Evolutionary conservation across 2,329 filamentous ascomycete genomes (phyloP).

Genomic region (Hypoxylon sp.): DNA sequence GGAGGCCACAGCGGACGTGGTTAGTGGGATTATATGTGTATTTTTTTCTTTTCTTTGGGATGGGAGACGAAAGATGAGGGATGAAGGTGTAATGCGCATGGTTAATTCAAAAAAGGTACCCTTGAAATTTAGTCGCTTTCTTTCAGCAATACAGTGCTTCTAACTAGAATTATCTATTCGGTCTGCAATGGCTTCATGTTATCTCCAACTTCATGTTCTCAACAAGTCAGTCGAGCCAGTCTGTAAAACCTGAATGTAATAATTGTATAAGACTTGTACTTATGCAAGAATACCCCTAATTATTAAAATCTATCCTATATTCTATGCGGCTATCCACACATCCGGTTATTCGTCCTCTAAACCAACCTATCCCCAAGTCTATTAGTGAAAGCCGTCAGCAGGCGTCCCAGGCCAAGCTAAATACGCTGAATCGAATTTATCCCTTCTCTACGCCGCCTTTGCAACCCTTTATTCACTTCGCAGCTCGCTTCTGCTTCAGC

Average conservation of each 20-base stretch:
- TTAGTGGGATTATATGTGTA: slow-evolving; percentile 4
- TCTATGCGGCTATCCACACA: background rate
- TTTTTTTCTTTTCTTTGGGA: background rate
- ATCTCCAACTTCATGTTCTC: no score
- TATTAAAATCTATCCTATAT: slow-evolving; percentile 11
- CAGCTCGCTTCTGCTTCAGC: slow-evolving; percentile 40
- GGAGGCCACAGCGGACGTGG: background rate
- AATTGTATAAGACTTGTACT: background rate
- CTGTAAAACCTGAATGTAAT: background rate
- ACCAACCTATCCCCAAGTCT: background rate
- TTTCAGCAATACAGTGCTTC: background rate
- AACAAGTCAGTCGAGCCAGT: background rate
- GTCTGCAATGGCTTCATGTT: no score
- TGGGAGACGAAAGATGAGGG: background rate
- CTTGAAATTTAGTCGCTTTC: slow-evolving; percentile 8
- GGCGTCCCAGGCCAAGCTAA: background rate
- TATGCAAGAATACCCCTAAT: slow-evolving; percentile 15
- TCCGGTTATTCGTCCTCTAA: background rate
- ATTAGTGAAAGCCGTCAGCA: slow-evolving; percentile 12
- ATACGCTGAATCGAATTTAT: background rate
- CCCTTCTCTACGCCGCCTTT: background rate
- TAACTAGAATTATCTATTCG: background rate
- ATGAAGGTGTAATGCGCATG: slow-evolving; percentile 6
- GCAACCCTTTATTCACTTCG: background rate
- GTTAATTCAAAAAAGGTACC: slow-evolving; percentile 34